phyloP scores from a whole-genome alignment of 169 alveolate species.

The Toxoplasma gondii region DNA sequence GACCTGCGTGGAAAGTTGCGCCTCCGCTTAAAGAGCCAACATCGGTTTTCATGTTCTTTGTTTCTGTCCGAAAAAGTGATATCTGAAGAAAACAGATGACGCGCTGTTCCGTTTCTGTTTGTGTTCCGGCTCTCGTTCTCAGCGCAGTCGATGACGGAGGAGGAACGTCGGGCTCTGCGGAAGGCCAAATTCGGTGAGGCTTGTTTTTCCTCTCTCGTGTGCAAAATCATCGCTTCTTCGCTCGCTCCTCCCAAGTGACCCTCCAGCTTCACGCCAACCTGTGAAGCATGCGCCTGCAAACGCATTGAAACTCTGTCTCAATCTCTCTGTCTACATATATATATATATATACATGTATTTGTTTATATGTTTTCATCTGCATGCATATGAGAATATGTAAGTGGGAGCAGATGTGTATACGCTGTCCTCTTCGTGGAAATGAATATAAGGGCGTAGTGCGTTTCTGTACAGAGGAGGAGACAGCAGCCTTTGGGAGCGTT shows the following conservation, averaged over 20 bases:
- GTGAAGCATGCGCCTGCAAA: neutral
- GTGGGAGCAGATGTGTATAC: too few relatives aligned
- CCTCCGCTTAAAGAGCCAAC: too few relatives aligned
- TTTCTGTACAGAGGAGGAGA: too few relatives aligned
- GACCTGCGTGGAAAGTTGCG: too few relatives aligned
- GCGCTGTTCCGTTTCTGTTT: too few relatives aligned
- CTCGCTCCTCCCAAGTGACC: too few relatives aligned
- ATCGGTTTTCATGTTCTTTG: too few relatives aligned
- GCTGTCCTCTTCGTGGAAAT: too few relatives aligned
- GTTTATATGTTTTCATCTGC: neutral
- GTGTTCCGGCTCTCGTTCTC: neutral
- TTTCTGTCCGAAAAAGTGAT: too few relatives aligned
- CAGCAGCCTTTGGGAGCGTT: too few relatives aligned
- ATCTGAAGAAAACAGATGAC: too few relatives aligned
- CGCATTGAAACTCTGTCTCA: neutral
- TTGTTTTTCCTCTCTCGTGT: neutral
- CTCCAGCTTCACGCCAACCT: neutral
- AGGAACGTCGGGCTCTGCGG: constrained; percentile 40
- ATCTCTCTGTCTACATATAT: neutral
- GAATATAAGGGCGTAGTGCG: too few relatives aligned
- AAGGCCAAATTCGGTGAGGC: constrained; percentile 51
- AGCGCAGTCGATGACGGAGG: constrained; percentile 43
- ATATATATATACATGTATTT: constrained; percentile 9
- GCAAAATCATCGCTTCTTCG: neutral
- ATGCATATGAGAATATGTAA: neutral